Percentiles rank a stretch among this genome's conserved stretches.
Evolutionary conservation across 2,329 filamentous ascomycete genomes (phyloP).

Genomic region (Cytospora chrysosperma): DNA sequence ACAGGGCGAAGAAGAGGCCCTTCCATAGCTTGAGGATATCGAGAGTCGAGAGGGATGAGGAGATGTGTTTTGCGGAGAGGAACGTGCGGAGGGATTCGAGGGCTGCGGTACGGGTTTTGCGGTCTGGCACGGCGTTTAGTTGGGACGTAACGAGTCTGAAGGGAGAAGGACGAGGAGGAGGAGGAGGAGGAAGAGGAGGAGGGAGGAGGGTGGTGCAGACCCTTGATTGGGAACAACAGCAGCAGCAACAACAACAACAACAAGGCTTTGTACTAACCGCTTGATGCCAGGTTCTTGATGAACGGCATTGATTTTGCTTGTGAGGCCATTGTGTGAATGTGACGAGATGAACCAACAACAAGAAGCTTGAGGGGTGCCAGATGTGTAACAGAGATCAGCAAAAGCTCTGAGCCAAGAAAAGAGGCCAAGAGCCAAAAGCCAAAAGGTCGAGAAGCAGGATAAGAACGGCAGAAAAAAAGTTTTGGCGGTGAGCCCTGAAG

Average conservation of each 20-base stretch:
- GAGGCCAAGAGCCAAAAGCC: too few species aligned
- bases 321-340: conserved; percentile 36
- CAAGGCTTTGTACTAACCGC: conserved; percentile 71
- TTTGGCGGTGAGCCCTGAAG: conserved; percentile 6
- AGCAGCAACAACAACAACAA: too few species aligned
- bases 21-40: conserved; percentile 92
- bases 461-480: conserved; percentile 18
- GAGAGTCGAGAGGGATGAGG: conserved; percentile 58
- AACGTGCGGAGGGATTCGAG: conserved; percentile 75
- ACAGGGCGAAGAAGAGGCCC: conserved; percentile 88
- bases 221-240: too few species aligned
- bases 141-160: too few species aligned
- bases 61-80: conserved; percentile 59
- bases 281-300: conserved; percentile 79
- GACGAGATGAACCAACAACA: background rate
- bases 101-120: conserved; percentile 73
- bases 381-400: background rate
- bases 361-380: background rate
- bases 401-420: too few species aligned
- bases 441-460: conserved; percentile 2
- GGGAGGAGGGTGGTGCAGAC: conserved; percentile 6
- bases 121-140: conserved; percentile 53
- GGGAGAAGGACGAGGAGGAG: background rate
- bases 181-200: conserved; percentile 7
- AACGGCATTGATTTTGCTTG: conserved; percentile 64